phyloP scores from a whole-genome alignment of 2,329 filamentous ascomycete species.

The Botryotinia convoluta region DNA sequence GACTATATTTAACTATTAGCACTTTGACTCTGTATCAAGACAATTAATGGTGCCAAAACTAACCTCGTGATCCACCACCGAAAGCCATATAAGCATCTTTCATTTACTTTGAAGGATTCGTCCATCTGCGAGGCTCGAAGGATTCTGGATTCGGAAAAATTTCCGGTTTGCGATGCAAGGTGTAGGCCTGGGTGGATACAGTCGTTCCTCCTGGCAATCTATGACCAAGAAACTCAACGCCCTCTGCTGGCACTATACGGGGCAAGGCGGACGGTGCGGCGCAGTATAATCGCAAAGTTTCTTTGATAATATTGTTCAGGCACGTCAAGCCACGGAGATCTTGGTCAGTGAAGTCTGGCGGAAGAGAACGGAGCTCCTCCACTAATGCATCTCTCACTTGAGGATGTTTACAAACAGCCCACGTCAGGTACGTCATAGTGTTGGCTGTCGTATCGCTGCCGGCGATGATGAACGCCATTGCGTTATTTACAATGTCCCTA shows the following conservation, averaged over 20 bases:
- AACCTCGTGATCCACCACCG: background rate
- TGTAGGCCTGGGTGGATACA: background rate
- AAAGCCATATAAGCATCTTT: background rate
- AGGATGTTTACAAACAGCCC: background rate
- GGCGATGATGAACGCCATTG: background rate
- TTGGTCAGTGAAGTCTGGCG: background rate
- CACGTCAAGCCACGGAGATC: background rate
- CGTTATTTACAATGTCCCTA: background rate
- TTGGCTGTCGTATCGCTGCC: background rate
- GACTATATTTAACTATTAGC: background rate
- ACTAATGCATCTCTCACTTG: background rate
- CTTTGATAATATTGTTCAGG: background rate
- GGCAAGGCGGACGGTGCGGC: background rate
- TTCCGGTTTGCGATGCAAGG: background rate
- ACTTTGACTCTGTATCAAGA: background rate
- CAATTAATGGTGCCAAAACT: background rate
- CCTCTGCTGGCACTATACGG: background rate
- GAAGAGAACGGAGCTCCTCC: background rate
- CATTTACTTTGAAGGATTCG: background rate
- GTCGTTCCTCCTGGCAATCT: background rate
- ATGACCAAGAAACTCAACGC: background rate
- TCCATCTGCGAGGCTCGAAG: background rate
- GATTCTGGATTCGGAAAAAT: background rate
- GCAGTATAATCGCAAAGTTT: background rate
- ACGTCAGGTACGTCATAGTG: background rate